A percentile compares a stretch with the other conserved stretches of the same genome.
These are phyloP conservation scores for Scorias spongiosa DNA, from an alignment of 2,329 filamentous ascomycete species.

Conservation along the genomic window DNA sequence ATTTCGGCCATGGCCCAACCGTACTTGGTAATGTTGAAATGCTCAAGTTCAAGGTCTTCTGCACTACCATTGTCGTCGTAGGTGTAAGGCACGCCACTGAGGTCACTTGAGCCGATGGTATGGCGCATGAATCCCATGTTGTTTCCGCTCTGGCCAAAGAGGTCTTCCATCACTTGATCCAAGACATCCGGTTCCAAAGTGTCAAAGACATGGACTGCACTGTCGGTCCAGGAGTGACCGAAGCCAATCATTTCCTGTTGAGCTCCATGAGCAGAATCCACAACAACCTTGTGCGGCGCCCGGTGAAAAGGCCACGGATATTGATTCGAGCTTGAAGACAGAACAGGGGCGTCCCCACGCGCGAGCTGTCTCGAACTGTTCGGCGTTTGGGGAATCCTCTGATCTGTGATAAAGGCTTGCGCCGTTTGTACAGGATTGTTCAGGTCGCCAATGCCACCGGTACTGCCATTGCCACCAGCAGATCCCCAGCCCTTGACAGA, in stretches of 20 bases:
- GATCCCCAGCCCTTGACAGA: conserved; percentile 9
- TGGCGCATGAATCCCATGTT: conserved; percentile 26
- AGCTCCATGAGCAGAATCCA: conserved; percentile 8
- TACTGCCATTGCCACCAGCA: conserved; percentile 8
- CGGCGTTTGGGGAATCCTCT: conserved; percentile 6
- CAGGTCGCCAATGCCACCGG: conserved; percentile 10
- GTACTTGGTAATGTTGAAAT: conserved; percentile 20
- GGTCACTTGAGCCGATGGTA: conserved; percentile 24
- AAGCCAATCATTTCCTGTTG: conserved; percentile 22
- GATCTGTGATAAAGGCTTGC: conserved; percentile 12
- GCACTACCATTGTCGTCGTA: conserved; percentile 22
- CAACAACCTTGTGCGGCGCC: conserved; percentile 2
- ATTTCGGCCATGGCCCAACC: conserved; percentile 24
- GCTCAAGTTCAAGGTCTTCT: conserved; percentile 17
- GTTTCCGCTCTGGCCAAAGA: conserved; percentile 22
- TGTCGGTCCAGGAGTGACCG: conserved; percentile 25
- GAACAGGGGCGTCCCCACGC: conserved; percentile 5
- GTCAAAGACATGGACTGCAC: conserved; percentile 22
- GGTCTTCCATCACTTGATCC: conserved; percentile 18
- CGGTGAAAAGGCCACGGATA: background rate
- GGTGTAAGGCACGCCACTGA: conserved; percentile 21
- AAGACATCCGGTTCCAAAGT: conserved; percentile 15
- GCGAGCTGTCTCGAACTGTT: conserved; percentile 12
- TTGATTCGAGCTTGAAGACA: conserved; percentile 3
- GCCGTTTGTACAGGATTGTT: conserved; percentile 8